Base-by-base conservation (phyloP, 805 yeast species). In the Blastobotrys robertii region DNA sequence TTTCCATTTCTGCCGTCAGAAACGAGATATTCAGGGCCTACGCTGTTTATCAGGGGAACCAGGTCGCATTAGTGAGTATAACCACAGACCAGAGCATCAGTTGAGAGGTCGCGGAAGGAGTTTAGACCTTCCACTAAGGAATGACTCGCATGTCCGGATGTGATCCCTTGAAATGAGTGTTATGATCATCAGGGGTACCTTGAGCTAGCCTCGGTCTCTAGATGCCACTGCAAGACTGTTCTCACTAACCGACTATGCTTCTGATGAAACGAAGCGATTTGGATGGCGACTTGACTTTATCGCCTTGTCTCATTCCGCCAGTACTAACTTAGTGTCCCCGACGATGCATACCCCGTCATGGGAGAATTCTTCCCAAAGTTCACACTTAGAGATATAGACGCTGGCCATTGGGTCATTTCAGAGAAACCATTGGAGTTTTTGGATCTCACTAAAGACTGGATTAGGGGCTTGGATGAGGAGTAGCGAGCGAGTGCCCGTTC, bases 381-480 rank as follows among this genome's bases (percentile, higher is more conserved):
- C 55, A 83, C 77, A 47, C 63, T 84, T 10, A 68, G 74, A 37
- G 95, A 83, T 55, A 66, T 92, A 16, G 80, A 84, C 13, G 76
- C 88, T 0, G 96, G 96, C 1, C 98, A 90, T 61, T 90, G 97
- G 95, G 51, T 88, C 11, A 85, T 85, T 50, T 76, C 85, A 34
- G 97, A 90, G 56, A 81, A 81, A 51, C 95, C 97, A 1, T 53
- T 66, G 6, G 94, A 81, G 55, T 86, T 90, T 49, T 66, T 84
- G 16, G 74, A 69, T 2, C 63, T 65, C 5, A 76, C 84, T 11
- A 69, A 68, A 25, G 81, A 80, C 25, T 88, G 25, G 25, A 19
- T 19, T 4, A 19, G 6, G 25, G 25, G 25, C 6, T 19, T 19
- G 25, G 25, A 19, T 19, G 25, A 19, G 25, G 25, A 19, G 25